Evolutionary conservation across 257 asterid species (phyloP), one percentile per base, ranked within the genome.

Genomic region (Nicotiana knightiana): DNA sequence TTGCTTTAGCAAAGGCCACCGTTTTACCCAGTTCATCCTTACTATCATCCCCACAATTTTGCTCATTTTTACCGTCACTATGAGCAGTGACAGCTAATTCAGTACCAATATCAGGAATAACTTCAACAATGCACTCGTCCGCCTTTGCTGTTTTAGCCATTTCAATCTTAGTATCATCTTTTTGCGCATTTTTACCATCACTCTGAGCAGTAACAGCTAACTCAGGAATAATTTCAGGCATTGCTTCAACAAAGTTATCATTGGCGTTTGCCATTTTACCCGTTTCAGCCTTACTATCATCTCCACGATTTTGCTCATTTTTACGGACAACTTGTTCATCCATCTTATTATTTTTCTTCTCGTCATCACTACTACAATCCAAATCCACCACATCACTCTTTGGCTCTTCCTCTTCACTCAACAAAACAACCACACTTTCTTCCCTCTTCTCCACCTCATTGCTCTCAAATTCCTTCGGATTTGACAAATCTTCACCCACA

Each of bases 351-450:
- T 64, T 30, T 55, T 79, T 79, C 84, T 59, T 79, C 76, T 86
- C 87, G 46, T 83, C 88, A 5, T 82, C 88, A 75, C 84, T 67
- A 30, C 9, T 82, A 15, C 81, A 85, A 79, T 81, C 88, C 81
- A 83, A 85, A 79, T 81, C 88, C 81, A 83, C 85, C 35, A 87
- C 85, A 82, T 66, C 89, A 64, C 86, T 86, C 77, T 86, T 87
- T 11, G 77, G 73, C 80, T 88, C 86, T 57, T 86, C 88, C 57
- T 82, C 87, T 73, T 84, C 87, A n/a, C 59, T 24, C 28, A 61
- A 26, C 37, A 43, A 48, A 28, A n/a, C 26, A 6, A 84, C 81
- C 58, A 3, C 66, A 62, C 26, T 67, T 76, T 82, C 83, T 10
- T 59, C 77, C 30, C 51, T 9, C 9, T 30, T 43, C 57, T 46